phyloP scores from a whole-genome alignment of 2,329 filamentous ascomycete species.

The Basipetospora chlamydospora region DNA sequence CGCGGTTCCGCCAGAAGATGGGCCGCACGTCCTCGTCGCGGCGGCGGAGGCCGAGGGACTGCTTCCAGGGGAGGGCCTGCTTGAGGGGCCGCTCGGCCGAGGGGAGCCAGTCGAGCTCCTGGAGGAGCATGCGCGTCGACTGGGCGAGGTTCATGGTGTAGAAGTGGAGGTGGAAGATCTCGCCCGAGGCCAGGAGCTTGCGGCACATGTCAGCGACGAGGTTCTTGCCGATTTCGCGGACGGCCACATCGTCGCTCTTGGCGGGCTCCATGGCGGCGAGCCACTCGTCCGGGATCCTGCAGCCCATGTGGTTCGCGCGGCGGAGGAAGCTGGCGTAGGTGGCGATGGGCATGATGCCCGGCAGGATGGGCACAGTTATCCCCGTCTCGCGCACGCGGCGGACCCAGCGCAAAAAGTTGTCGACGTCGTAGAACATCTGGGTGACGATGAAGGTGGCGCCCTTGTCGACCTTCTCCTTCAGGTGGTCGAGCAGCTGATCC shows the following conservation, averaged over 20 bases:
- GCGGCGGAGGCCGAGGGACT: constrained; percentile 77
- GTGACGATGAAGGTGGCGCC: constrained; percentile 91
- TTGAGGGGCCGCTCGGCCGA: constrained; percentile 64
- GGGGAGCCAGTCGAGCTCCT: constrained; percentile 74
- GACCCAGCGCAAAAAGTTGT: constrained; percentile 89
- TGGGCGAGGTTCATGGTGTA: constrained; percentile 99
- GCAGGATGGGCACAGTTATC: constrained; percentile 70
- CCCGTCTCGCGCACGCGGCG: constrained; percentile 71
- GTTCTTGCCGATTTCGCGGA: constrained; percentile 75
- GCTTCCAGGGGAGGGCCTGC: constrained; percentile 78
- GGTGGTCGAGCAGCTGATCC: constrained; percentile 70
- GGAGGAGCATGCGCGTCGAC: constrained; percentile 83
- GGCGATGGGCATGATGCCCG: constrained; percentile 78
- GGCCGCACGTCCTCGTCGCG: constrained; percentile 91
- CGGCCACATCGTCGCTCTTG: constrained; percentile 91
- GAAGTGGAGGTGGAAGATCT: constrained; percentile 74
- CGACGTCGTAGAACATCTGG: constrained; percentile 98
- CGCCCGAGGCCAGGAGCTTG: constrained; percentile 67
- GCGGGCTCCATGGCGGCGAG: constrained; percentile 71
- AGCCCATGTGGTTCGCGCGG: constrained; percentile 82
- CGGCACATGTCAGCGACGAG: constrained; percentile 84
- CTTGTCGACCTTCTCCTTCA: constrained; percentile 95
- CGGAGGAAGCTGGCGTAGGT: constrained; percentile 89
- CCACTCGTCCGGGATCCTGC: constrained; percentile 69
- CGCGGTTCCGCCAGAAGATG: constrained; percentile 97